Conservation (phyloP, 306 rosid genomes). For the Ormosia emarginata region DNA sequence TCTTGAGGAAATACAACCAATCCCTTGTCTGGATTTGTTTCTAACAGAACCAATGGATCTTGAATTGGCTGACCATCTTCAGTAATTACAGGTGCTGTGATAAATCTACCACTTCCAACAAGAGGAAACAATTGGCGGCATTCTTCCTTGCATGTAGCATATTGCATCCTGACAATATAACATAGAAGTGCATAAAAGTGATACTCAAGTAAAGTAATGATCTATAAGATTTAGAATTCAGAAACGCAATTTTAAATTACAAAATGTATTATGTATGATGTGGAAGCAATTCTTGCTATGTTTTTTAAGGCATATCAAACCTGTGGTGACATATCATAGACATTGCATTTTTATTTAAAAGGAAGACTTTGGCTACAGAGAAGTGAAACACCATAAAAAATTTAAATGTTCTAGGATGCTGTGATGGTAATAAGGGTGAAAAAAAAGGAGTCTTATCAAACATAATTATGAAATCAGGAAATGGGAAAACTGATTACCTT, state of each 20-base stretch:
- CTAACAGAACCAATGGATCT: slow-evolving; percentile 69
- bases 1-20: slow-evolving; percentile 37
- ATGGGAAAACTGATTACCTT: slow-evolving; percentile 48
- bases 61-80: slow-evolving; percentile 84
- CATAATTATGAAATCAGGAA: not conserved
- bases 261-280: not conserved
- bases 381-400: not conserved
- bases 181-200: slow-evolving; percentile 9
- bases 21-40: slow-evolving; percentile 55
- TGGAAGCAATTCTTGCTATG: not conserved
- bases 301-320: slow-evolving; percentile 4
- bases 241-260: not conserved
- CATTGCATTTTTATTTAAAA: slow-evolving; percentile 9
- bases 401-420: not conserved
- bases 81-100: slow-evolving; percentile 81
- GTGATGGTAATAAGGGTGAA: not conserved
- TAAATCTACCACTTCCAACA: slow-evolving; percentile 90
- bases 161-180: slow-evolving; percentile 57
- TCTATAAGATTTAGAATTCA: not conserved
- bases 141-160: slow-evolving; percentile 81
- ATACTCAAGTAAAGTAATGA: not conserved
- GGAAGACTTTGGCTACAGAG: not conserved
- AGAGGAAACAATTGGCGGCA: slow-evolving; percentile 84
- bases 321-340: slow-evolving; percentile 2
- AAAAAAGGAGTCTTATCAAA: not conserved